Conservation (phyloP, 495 filamentous ascomycete species). For the Daldinia childiae region DNA sequence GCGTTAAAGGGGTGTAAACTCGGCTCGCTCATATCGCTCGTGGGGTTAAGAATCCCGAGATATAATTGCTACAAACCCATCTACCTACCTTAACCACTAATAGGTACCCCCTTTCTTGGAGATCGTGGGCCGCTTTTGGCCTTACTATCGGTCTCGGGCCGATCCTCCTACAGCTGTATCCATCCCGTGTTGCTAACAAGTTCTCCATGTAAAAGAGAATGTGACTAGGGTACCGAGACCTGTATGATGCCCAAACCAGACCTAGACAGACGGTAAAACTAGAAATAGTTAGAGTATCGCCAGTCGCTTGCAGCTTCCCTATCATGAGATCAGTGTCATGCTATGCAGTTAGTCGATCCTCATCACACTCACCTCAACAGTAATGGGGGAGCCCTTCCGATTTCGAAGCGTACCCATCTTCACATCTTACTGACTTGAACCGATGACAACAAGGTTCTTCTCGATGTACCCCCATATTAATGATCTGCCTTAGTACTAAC, state of each 20-base stretch:
- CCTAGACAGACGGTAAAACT: not conserved
- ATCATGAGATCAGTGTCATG: not conserved
- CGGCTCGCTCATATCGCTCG: constrained; percentile 10
- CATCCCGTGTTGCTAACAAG: not conserved
- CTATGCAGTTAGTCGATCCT: constrained; percentile 21
- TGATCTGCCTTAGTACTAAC: not conserved
- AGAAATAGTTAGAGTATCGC: constrained; percentile 1
- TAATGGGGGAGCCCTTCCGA: not conserved
- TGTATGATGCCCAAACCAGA: not conserved
- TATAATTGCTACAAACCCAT: constrained; percentile 6
- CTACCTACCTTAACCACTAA: constrained; percentile 32
- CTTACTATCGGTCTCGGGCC: constrained; percentile 29
- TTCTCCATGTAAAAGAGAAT: constrained; percentile 6
- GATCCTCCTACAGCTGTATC: constrained; percentile 28
- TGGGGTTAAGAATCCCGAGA: constrained; percentile 9
- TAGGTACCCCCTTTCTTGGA: constrained; percentile 12
- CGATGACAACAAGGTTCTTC: not conserved
- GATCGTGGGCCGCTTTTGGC: not conserved
- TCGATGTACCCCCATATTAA: not conserved
- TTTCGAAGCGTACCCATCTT: not conserved
- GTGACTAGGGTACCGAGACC: not conserved
- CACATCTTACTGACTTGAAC: not conserved
- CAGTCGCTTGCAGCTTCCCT: not conserved
- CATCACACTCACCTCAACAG: constrained; percentile 5
- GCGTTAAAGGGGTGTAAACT: constrained; percentile 14